phyloP scores from a whole-genome alignment of 345 rosid species.

The Camelina hispida region DNA sequence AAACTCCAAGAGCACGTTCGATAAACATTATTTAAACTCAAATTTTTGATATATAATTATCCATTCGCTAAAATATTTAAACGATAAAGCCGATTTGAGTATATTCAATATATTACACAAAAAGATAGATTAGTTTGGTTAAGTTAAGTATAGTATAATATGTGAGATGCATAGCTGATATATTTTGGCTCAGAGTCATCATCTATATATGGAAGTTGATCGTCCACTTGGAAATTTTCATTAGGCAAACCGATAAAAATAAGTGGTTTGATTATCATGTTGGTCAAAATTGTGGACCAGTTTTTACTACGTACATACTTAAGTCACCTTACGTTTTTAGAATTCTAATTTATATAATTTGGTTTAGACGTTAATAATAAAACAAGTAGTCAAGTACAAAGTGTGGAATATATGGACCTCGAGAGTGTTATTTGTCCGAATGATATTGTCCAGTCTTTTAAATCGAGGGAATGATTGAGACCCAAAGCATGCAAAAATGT shows the following conservation, averaged over 20 bases:
- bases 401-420: slow-evolving; percentile 32
- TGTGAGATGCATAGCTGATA: too few relatives aligned
- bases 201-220: slow-evolving; percentile 3
- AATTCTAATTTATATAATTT: neutral
- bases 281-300: neutral
- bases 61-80: too few relatives aligned
- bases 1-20: slow-evolving; percentile 35
- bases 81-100: neutral
- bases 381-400: slow-evolving; percentile 11
- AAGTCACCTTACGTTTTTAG: neutral
- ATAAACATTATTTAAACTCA: neutral
- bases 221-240: neutral
- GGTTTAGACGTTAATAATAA: neutral
- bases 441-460: slow-evolving; percentile 38
- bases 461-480: slow-evolving; percentile 38
- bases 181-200: neutral
- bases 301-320: neutral
- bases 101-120: neutral
- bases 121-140: too few relatives aligned
- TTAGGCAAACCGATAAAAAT: neutral
- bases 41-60: too few relatives aligned
- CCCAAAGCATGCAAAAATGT: slow-evolving; percentile 43
- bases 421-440: slow-evolving; percentile 41
- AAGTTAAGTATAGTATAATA: too few relatives aligned
- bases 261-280: slow-evolving; percentile 8